Base-by-base conservation (phyloP, 306 rosid genomes). In the Prunus mongolica region DNA sequence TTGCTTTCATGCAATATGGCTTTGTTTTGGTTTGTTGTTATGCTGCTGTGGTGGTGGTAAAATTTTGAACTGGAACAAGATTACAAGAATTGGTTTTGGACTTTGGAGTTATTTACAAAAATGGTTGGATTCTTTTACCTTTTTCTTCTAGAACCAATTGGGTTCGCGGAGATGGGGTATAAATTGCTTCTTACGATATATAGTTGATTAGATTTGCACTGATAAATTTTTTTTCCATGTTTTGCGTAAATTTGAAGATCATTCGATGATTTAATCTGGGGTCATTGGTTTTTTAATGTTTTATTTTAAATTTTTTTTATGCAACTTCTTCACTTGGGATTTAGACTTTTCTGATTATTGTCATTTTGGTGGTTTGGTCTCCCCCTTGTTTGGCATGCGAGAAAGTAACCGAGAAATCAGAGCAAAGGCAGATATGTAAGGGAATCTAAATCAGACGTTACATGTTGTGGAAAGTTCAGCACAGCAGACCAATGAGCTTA, bases 231-330 rank as follows among this genome's bases (percentile, higher is more conserved):
- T 75, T 63, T 46, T 22, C 60, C 30, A 28, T 52, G 68, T 69
- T 75, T 55, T 65, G 57, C 38, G 67, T 64, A 67, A 55, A 75
- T 72, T 74, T 49, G 79, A 66, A 64, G 69, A 55, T 13, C 20
- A 6, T n/a, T 30, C 30, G 38, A 45, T 22, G 30, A 12, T 24
- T 67, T 12, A 55, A 12, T 46, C n/a, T 38, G 22, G 54, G 3
- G n/a, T 6, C 52, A n/a, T 11, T 19, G 9, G 1, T 65, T 65
- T n/a, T 8, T 15, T 16, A 50, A 27, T 50, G 24, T 16, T 27
- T 49, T 50, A 14, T 20, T 69, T 71, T 2, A 6, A 46, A 45
- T 22, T 22, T 22, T 20, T 45, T 6, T 44, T 22, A n/a, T 46
- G 7, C 27, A 44, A 9, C 34, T 45, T 49, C 58, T 46, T 51